These are phyloP conservation scores for Umbelopsis vinacea DNA, from an alignment of 192 early-diverging fungal species.

Conservation along the genomic window DNA sequence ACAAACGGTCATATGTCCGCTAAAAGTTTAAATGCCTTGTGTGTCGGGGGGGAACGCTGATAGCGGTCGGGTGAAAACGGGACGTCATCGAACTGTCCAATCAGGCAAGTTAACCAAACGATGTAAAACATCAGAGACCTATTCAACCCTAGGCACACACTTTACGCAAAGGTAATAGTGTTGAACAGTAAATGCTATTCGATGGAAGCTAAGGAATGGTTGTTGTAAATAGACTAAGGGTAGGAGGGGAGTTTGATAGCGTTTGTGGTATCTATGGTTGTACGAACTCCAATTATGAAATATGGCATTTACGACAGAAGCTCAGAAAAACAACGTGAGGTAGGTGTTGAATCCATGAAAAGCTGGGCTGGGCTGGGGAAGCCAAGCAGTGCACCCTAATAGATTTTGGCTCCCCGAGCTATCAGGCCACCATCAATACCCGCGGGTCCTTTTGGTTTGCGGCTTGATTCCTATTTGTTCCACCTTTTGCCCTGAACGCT, in stretches of 20 bases:
- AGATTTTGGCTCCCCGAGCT: neutral
- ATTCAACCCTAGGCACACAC: no score
- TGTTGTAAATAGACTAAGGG: neutral
- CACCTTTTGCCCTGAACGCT: neutral
- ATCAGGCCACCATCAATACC: conserved; percentile 2
- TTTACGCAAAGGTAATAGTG: no score
- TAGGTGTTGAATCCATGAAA: neutral
- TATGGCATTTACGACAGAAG: neutral
- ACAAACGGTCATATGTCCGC: conserved; percentile 21
- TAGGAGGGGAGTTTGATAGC: neutral
- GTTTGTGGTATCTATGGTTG: neutral
- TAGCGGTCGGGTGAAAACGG: conserved; percentile 20
- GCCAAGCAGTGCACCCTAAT: no score
- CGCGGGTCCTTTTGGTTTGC: neutral
- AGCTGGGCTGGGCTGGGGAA: no score
- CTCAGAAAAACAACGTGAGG: neutral
- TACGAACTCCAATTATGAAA: neutral
- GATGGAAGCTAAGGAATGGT: neutral
- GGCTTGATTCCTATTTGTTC: neutral
- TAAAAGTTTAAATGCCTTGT: neutral
- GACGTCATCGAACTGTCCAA: neutral
- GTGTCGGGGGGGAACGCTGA: neutral
- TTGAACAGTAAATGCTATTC: no score
- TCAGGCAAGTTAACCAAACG: neutral
- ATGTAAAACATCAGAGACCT: neutral